Conservation (phyloP, 2,329 filamentous ascomycete genomes). For the Paramyrothecium sp. region DNA sequence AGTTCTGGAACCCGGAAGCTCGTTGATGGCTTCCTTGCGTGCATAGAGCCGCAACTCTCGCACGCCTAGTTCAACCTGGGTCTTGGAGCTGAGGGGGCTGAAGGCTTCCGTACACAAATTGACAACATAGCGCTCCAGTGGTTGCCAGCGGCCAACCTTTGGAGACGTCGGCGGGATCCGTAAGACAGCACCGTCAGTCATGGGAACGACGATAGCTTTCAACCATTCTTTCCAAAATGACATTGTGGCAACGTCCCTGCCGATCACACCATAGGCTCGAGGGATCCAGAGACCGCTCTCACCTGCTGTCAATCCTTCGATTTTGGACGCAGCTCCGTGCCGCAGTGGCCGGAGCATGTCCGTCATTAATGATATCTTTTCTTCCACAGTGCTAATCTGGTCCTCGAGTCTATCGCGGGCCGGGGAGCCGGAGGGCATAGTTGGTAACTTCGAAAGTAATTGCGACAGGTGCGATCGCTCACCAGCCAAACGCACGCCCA, state of each 20-base stretch:
- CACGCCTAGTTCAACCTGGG: constrained; percentile 88
- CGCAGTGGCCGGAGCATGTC: constrained; percentile 90
- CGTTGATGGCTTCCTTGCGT: constrained; percentile 87
- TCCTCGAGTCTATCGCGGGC: constrained; percentile 86
- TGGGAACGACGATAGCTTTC: constrained; percentile 87
- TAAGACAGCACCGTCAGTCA: constrained; percentile 83
- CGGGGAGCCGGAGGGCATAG: constrained; percentile 73
- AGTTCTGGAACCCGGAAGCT: constrained; percentile 86
- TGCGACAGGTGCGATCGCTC: constrained; percentile 90
- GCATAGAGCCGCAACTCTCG: constrained; percentile 90
- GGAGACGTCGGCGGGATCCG: constrained; percentile 87
- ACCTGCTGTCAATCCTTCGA: constrained; percentile 91
- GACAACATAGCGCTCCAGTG: constrained; percentile 92
- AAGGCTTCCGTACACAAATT: constrained; percentile 95
- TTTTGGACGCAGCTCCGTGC: constrained; percentile 93
- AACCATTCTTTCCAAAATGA: constrained; percentile 99
- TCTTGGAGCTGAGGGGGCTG: constrained; percentile 88
- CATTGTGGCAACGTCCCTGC: constrained; percentile 78
- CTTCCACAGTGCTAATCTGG: constrained; percentile 91
- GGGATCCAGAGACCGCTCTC: constrained; percentile 97
- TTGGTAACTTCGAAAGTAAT: constrained; percentile 79
- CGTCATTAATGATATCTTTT: constrained; percentile 96
- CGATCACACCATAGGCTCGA: constrained; percentile 87
- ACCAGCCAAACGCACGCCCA: constrained; percentile 81
- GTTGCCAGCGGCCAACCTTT: constrained; percentile 91